Conservation (phyloP, 1,284 basidiomycete species). For the Hemileia vastatrix region DNA sequence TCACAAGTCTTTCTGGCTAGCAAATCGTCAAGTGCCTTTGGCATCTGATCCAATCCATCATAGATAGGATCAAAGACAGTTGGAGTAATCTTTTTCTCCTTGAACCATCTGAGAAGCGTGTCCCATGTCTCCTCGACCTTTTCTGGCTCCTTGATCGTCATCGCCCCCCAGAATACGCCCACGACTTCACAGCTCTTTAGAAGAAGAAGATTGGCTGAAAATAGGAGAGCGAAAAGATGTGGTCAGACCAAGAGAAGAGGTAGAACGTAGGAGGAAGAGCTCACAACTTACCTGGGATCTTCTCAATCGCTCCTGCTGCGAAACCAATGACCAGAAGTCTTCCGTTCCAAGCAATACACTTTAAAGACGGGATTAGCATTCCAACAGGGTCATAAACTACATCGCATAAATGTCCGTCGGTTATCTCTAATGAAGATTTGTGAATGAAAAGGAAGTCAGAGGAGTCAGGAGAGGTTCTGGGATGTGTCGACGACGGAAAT, state of each 20-base stretch:
- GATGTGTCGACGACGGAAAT: slow-evolving; percentile 69
- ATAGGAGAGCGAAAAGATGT: slow-evolving; percentile 46
- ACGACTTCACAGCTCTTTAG: slow-evolving; percentile 74
- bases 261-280: slow-evolving; percentile 41
- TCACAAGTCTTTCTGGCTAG: slow-evolving; percentile 37
- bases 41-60: slow-evolving; percentile 44
- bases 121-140: slow-evolving; percentile 63
- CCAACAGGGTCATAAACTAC: slow-evolving; percentile 85
- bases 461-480: slow-evolving; percentile 33
- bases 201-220: slow-evolving; percentile 76
- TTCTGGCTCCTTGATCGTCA: slow-evolving; percentile 57
- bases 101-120: slow-evolving; percentile 61
- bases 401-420: slow-evolving; percentile 47
- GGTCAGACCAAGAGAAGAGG: slow-evolving; percentile 1
- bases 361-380: slow-evolving; percentile 57
- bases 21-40: slow-evolving; percentile 32
- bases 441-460: slow-evolving; percentile 1
- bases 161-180: slow-evolving; percentile 68
- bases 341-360: slow-evolving; percentile 91
- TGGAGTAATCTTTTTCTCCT: slow-evolving; percentile 58
- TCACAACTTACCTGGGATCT: slow-evolving; percentile 58
- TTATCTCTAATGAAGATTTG: slow-evolving; percentile 26
- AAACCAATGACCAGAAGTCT: slow-evolving; percentile 75
- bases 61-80: slow-evolving; percentile 64
- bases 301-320: slow-evolving; percentile 38